phyloP scores from a whole-genome alignment of 176 grass and related monocot genomes.

The Themeda triandra region DNA sequence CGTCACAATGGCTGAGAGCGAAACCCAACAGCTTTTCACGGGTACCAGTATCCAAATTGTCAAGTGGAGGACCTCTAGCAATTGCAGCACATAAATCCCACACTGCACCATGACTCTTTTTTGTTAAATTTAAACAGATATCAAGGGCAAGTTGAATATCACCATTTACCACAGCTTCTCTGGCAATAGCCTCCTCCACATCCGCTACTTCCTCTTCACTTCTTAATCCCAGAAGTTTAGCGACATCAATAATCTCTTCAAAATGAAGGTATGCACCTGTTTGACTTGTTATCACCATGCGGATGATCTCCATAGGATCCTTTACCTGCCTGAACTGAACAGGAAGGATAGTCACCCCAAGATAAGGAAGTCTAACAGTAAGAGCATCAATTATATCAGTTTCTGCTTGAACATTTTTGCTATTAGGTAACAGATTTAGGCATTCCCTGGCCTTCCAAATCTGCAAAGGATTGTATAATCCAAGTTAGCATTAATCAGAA shows the following conservation, averaged over 20 bases:
- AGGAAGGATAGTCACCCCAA: conserved; percentile 93
- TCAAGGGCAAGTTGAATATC: conserved; percentile 92
- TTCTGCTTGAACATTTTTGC: conserved; percentile 78
- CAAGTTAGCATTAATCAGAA: conserved; percentile 31
- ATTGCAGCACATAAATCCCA: conserved; percentile 95
- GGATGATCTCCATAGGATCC: conserved; percentile 89
- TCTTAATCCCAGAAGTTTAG: conserved; percentile 82
- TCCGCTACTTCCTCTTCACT: conserved; percentile 75
- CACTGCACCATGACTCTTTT: conserved; percentile 63
- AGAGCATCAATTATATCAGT: conserved; percentile 94
- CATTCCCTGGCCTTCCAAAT: conserved; percentile 99
- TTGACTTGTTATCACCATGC: conserved; percentile 74
- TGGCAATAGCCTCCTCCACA: conserved; percentile 82
- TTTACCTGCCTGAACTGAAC: conserved; percentile 90
- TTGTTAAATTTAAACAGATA: conserved; percentile 75
- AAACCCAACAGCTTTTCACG: conserved; percentile 78
- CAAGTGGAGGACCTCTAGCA: conserved; percentile 76
- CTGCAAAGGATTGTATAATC: conserved; percentile 47
- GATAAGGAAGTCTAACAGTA: conserved; percentile 82
- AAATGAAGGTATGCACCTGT: conserved; percentile 87
- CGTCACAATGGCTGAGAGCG: conserved; percentile 78
- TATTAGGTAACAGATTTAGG: conserved; percentile 79
- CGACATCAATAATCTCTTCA: conserved; percentile 92
- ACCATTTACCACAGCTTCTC: conserved; percentile 87
- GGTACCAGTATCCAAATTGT: conserved; percentile 74